phyloP scores from a whole-genome alignment of 73 alveolate genomes.

The Paramecium pentaurelia region DNA sequence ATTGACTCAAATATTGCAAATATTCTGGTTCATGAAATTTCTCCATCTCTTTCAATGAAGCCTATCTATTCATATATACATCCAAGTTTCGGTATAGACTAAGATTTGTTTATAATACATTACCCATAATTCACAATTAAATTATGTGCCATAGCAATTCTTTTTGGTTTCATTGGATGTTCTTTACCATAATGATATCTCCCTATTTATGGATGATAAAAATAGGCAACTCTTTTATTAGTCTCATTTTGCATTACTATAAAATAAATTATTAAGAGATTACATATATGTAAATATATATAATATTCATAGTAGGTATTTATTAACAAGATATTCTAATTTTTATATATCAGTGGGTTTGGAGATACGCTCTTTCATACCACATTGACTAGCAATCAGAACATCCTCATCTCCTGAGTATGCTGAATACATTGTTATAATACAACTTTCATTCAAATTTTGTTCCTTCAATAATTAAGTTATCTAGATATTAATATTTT shows the following conservation, averaged over 20 bases:
- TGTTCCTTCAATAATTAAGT: not conserved
- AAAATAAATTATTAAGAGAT: not conserved
- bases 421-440: conserved; percentile 5
- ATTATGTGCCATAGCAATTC: conserved; percentile 96
- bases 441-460: not conserved
- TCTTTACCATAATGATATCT: conserved; percentile 92
- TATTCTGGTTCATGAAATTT: conserved; percentile 68
- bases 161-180: conserved; percentile 98
- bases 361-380: not conserved
- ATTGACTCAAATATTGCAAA: conserved; percentile 27
- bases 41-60: conserved; percentile 70
- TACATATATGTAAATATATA: not conserved
- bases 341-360: not conserved
- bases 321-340: not conserved
- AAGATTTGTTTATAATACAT: not conserved
- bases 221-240: conserved; percentile 80
- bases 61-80: conserved; percentile 76
- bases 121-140: conserved; percentile 83
- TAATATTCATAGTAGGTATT: not conserved
- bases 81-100: conserved; percentile 70
- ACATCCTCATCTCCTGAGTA: conserved; percentile 32
- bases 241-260: not conserved
- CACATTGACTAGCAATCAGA: not conserved
- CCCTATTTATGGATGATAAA: conserved; percentile 89
- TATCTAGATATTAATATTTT: not conserved